These are phyloP conservation scores for Salix koriyanagi DNA, from an alignment of 345 rosid genomes.

Conservation along the genomic window DNA sequence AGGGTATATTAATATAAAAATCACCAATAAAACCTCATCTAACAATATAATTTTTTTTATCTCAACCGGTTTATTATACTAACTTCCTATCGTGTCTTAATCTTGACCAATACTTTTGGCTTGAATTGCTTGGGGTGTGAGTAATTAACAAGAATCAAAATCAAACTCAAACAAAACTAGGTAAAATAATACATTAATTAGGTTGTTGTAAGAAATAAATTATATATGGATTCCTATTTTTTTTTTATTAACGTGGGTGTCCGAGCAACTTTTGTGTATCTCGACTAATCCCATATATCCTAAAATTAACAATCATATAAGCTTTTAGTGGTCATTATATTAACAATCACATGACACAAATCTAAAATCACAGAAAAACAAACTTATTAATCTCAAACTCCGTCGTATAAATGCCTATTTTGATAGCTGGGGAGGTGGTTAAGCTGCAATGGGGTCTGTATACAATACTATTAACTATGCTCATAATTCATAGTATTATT, in stretches of 20 bases:
- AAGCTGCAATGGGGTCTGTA: background rate
- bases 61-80: no score
- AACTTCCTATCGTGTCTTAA: no score
- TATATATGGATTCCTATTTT: no score
- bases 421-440: background rate
- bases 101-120: background rate
- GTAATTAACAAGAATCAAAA: background rate
- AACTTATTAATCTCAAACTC: accelerated
- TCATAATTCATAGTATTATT: background rate
- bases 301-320: no score
- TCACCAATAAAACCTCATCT: no score
- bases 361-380: accelerated
- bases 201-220: background rate
- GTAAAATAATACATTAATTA: background rate
- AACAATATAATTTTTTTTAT: no score
- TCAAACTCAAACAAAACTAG: background rate
- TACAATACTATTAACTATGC: background rate
- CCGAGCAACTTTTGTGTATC: accelerated
- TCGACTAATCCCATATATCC: accelerated
- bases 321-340: no score
- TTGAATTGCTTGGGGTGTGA: background rate
- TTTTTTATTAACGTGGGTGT: no score
- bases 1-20: no score
- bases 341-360: accelerated
- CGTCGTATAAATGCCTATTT: background rate